Conservation (phyloP, 345 rosid species). For the Arabis hirsuta region DNA sequence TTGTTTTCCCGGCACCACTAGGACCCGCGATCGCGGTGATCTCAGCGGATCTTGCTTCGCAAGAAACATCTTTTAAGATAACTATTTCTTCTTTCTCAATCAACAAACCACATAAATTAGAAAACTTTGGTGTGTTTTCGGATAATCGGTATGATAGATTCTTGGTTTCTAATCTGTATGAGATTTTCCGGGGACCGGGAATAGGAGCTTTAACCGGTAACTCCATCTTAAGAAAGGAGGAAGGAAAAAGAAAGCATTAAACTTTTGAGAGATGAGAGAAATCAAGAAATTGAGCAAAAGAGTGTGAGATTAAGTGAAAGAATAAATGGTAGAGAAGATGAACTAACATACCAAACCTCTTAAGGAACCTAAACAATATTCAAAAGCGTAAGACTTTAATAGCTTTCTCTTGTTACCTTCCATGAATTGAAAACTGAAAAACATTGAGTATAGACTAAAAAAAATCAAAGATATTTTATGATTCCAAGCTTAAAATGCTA, state of each 20-base stretch:
- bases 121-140: constrained; percentile 49
- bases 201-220: constrained; percentile 61
- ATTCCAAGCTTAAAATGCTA: constrained; percentile 2
- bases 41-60: constrained; percentile 71
- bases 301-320: constrained; percentile 45
- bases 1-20: constrained; percentile 94
- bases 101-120: constrained; percentile 37
- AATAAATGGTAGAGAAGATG: constrained; percentile 56
- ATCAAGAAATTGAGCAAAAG: constrained; percentile 32
- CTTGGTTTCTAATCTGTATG: constrained; percentile 62
- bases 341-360: constrained; percentile 78
- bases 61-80: constrained; percentile 63
- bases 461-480: constrained; percentile 17
- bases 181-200: constrained; percentile 46
- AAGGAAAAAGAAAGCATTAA: constrained; percentile 31
- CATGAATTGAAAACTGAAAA: constrained; percentile 29
- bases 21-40: constrained; percentile 85
- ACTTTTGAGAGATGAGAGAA: constrained; percentile 35
- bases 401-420: constrained; percentile 33
- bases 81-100: constrained; percentile 41
- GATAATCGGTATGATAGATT: constrained; percentile 61
- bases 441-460: constrained; percentile 15
- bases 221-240: constrained; percentile 54
- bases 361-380: constrained; percentile 28
- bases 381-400: constrained; percentile 30